phyloP scores from a whole-genome alignment of 225 moss, liverwort and hornwort species.

The Bryum argenteum region DNA sequence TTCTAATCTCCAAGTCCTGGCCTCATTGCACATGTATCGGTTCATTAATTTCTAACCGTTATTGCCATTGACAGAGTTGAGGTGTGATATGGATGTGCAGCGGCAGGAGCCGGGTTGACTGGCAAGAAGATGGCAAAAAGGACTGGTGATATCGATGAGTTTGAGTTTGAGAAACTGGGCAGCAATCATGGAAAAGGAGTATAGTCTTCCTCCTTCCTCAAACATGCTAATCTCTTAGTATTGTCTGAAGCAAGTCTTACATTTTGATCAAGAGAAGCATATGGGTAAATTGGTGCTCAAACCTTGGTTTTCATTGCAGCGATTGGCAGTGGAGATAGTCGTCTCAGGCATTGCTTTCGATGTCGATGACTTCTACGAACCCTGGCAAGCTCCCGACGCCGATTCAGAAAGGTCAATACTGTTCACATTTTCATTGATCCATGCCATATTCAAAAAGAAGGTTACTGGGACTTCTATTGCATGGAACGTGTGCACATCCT shows the following conservation, averaged over 20 bases:
- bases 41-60: too few relatives aligned
- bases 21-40: too few relatives aligned
- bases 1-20: too few relatives aligned
- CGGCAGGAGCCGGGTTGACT: conserved; percentile 89
- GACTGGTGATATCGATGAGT: conserved; percentile 80
- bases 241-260: too few relatives aligned
- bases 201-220: background rate
- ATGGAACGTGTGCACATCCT: too few relatives aligned
- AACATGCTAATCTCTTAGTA: background rate
- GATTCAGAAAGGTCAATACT: conserved; percentile 42
- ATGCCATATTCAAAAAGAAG: background rate
- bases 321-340: conserved; percentile 88
- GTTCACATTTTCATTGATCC: background rate
- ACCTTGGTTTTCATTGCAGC: conserved; percentile 42
- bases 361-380: conserved; percentile 64
- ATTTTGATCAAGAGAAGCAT: too few relatives aligned
- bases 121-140: conserved; percentile 91
- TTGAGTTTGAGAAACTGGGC: conserved; percentile 76
- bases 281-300: too few relatives aligned
- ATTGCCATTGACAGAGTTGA: too few relatives aligned
- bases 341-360: conserved; percentile 81
- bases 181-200: conserved; percentile 90
- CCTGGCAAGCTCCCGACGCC: conserved; percentile 86
- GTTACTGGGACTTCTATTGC: too few relatives aligned
- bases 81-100: conserved; percentile 40